These are phyloP conservation scores for Macrolepiota dolichaula DNA, from an alignment of 768 basidiomycete species.

Conservation along the genomic window DNA sequence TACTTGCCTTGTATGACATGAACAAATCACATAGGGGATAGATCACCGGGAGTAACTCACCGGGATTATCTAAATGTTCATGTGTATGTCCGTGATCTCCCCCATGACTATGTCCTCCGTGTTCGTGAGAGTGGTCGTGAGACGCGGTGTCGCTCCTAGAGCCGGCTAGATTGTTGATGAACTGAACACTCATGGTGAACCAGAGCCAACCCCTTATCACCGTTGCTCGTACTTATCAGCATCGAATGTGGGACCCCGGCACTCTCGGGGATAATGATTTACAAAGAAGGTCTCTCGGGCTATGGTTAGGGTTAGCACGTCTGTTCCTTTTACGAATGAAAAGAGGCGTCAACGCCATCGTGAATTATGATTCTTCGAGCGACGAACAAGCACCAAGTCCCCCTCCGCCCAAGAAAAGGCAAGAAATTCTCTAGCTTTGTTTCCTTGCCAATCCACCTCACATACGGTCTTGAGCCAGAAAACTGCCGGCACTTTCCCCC, in stretches of 20 bases:
- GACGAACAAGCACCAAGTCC: constrained; percentile 27
- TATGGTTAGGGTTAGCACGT: constrained; percentile 23
- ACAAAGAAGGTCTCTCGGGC: constrained; percentile 5
- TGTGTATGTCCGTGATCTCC: constrained; percentile 92
- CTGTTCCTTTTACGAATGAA: constrained; percentile 27
- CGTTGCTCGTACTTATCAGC: background rate
- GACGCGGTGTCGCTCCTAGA: constrained; percentile 27
- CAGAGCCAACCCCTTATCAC: background rate
- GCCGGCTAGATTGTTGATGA: constrained; percentile 65
- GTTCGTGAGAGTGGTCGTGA: constrained; percentile 53
- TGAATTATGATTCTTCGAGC: constrained; percentile 50
- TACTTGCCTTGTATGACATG: constrained; percentile 66
- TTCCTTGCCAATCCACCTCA: background rate
- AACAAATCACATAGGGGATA: background rate
- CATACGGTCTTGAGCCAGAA: constrained; percentile 34
- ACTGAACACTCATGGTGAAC: constrained; percentile 58
- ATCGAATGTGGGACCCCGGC: background rate
- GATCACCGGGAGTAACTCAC: constrained; percentile 29
- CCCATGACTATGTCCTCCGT: constrained; percentile 34
- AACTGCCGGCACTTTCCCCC: constrained; percentile 56
- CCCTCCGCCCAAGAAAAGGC: constrained; percentile 41
- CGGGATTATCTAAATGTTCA: constrained; percentile 87
- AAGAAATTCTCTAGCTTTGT: constrained; percentile 3
- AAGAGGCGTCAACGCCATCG: constrained; percentile 32
- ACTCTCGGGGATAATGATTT: background rate